These are phyloP conservation scores for Spergularia bocconei DNA, from an alignment of 148 eudicot species.

Conservation along the genomic window DNA sequence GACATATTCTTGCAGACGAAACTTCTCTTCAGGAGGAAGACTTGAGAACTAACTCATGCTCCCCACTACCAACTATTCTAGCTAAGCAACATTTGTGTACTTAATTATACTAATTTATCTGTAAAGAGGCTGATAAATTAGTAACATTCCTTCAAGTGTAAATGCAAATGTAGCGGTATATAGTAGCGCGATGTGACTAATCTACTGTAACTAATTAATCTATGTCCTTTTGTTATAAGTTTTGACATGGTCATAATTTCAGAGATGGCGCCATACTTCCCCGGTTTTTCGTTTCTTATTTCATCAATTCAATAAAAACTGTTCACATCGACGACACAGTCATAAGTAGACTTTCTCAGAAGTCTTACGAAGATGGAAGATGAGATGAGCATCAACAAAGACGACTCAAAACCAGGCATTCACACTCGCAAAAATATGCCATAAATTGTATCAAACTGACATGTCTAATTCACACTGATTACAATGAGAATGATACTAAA, in stretches of 20 bases:
- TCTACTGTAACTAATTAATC: neutral
- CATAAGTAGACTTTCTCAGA: neutral
- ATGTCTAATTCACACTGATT: conserved; percentile 30
- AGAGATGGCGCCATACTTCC: neutral
- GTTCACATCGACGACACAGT: neutral
- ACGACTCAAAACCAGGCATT: neutral
- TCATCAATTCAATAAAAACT: neutral
- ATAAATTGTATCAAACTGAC: conserved; percentile 24
- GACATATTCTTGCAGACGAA: neutral
- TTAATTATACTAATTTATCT: conserved; percentile 14
- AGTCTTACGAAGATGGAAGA: neutral
- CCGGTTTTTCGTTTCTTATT: neutral
- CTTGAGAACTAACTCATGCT: neutral
- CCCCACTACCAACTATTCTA: neutral
- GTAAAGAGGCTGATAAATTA: conserved; percentile 20
- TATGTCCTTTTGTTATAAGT: conserved; percentile 8
- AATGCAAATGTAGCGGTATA: conserved; percentile 15
- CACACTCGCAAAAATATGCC: conserved; percentile 14
- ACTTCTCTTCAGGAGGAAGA: conserved; percentile 13
- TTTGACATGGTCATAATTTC: neutral
- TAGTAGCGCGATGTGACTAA: conserved; percentile 7
- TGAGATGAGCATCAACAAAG: neutral
- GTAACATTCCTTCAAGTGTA: conserved; percentile 16
- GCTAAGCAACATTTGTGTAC: conserved; percentile 16
- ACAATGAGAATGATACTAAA: conserved; percentile 23